Evolutionary conservation across 2,329 filamentous ascomycete genomes (phyloP).

Genomic region (Ceratocystis lukuohia): DNA sequence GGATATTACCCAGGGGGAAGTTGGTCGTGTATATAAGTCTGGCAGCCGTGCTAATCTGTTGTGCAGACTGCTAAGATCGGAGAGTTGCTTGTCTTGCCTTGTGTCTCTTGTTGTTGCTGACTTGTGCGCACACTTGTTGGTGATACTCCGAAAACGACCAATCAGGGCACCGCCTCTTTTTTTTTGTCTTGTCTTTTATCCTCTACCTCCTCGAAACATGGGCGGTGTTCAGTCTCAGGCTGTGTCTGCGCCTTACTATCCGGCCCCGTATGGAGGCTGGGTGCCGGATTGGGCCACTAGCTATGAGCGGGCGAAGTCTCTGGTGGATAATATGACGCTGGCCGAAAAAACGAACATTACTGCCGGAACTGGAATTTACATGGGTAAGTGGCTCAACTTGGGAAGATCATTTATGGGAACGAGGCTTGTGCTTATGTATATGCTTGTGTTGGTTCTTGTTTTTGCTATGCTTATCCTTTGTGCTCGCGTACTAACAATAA

Average conservation of each 20-base stretch:
- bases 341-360: constrained; percentile 72
- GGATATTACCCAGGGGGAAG: not conserved
- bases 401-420: too few species aligned
- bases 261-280: constrained; percentile 61
- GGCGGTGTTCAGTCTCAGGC: constrained; percentile 16
- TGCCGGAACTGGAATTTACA: constrained; percentile 54
- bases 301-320: constrained; percentile 52
- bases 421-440: too few species aligned
- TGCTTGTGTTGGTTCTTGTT: not conserved
- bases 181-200: not conserved
- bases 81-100: not conserved
- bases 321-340: constrained; percentile 64
- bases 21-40: not conserved
- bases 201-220: not conserved
- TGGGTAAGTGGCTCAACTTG: constrained; percentile 36
- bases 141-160: not conserved
- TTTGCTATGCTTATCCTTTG: constrained; percentile 11
- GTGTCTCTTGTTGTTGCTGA: not conserved
- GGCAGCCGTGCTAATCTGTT: not conserved
- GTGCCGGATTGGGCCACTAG: constrained; percentile 52
- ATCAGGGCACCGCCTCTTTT: not conserved
- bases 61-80: not conserved
- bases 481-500: not conserved
- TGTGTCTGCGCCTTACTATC: constrained; percentile 52
- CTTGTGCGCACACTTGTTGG: not conserved